These are phyloP conservation scores for Lipomyces japonicus DNA, from an alignment of 805 yeast genomes.

Conservation along the genomic window DNA sequence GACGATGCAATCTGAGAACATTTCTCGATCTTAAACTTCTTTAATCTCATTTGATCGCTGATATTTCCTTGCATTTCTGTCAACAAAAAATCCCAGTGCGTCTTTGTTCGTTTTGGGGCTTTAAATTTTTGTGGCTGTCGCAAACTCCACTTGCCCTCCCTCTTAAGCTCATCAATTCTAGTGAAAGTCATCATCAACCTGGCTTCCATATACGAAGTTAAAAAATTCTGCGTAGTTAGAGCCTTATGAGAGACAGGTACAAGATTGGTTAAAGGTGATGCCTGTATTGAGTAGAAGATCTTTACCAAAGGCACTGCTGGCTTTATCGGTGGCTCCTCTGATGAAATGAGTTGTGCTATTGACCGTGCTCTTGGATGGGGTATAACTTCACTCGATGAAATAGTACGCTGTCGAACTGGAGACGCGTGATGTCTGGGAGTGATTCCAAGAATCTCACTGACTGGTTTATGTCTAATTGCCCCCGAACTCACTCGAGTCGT, in stretches of 20 bases:
- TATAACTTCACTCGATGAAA: not conserved
- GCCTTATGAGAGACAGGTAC: constrained; percentile 84
- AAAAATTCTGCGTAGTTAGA: constrained; percentile 78
- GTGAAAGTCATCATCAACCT: constrained; percentile 85
- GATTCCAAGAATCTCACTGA: constrained; percentile 29
- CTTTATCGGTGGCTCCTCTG: constrained; percentile 36
- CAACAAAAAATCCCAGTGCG: constrained; percentile 70
- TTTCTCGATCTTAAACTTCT: constrained; percentile 65
- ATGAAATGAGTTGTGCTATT: constrained; percentile 32
- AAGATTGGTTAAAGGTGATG: constrained; percentile 76
- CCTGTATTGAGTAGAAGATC: constrained; percentile 79
- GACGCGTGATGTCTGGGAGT: constrained; percentile 10
- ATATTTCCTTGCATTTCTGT: constrained; percentile 85
- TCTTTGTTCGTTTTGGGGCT: constrained; percentile 56
- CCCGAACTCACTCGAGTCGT: constrained; percentile 31
- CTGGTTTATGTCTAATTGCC: constrained; percentile 29
- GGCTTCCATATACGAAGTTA: constrained; percentile 82
- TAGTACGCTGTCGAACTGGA: not conserved
- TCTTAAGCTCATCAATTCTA: constrained; percentile 83
- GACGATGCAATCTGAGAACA: constrained; percentile 70
- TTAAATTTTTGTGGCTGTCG: constrained; percentile 71
- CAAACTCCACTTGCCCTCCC: constrained; percentile 85
- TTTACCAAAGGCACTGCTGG: constrained; percentile 60
- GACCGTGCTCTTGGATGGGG: not conserved
- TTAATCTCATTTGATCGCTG: constrained; percentile 65